Conservation (phyloP, 2,329 filamentous ascomycete genomes). For the Penicillium olsonii region DNA sequence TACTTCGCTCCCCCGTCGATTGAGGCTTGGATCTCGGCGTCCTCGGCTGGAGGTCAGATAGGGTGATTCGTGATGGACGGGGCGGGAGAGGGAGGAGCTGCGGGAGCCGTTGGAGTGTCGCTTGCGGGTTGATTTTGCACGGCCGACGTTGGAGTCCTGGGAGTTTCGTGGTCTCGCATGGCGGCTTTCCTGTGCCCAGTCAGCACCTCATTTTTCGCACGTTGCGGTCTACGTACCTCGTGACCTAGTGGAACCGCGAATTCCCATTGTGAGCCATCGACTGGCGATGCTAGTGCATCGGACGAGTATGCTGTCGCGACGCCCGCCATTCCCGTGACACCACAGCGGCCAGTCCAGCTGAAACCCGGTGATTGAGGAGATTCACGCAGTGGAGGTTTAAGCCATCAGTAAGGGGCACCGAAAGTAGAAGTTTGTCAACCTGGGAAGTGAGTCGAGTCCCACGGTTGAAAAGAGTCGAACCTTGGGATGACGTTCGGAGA, state of each 20-base stretch:
- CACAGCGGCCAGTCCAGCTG: constrained; percentile 39
- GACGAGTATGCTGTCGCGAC: constrained; percentile 42
- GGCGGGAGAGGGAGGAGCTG: constrained; percentile 40
- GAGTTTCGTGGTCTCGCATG: constrained; percentile 38
- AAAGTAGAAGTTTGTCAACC: constrained; percentile 40
- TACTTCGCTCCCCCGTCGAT: constrained; percentile 42
- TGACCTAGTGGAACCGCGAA: constrained; percentile 38
- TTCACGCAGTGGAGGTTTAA: constrained; percentile 23
- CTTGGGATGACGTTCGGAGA: background rate
- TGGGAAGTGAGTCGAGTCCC: too few relatives aligned
- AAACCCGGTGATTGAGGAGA: constrained; percentile 22
- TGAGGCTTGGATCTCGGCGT: constrained; percentile 35
- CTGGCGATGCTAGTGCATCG: constrained; percentile 41
- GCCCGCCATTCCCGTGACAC: constrained; percentile 40
- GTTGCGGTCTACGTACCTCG: constrained; percentile 34
- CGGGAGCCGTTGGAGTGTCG: constrained; percentile 40
- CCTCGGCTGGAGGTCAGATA: constrained; percentile 32
- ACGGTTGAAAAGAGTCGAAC: too few relatives aligned
- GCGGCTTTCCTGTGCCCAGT: constrained; percentile 28
- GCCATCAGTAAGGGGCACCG: constrained; percentile 32
- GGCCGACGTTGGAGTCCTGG: constrained; percentile 36
- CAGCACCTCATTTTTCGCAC: constrained; percentile 10
- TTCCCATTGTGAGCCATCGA: constrained; percentile 40
- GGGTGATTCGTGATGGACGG: constrained; percentile 31
- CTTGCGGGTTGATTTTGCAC: constrained; percentile 31